phyloP scores from a whole-genome alignment of 768 basidiomycete genomes.

The Rhodosporidiobolus odoratus region DNA sequence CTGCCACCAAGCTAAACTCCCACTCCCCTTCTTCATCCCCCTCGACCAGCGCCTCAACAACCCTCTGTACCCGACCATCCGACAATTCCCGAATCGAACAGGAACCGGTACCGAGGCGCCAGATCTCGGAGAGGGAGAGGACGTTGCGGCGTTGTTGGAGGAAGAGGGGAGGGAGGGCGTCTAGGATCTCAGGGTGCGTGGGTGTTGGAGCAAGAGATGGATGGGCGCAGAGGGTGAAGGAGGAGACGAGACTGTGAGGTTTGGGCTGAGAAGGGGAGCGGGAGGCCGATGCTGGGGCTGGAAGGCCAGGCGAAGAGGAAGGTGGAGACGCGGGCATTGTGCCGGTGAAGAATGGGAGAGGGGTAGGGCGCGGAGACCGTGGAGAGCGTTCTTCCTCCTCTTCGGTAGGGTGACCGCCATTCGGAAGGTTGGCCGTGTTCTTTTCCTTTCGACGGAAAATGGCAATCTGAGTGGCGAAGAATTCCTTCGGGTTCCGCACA shows the following conservation, averaged over 20 bases:
- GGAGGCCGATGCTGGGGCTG: not conserved
- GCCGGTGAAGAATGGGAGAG: slow-evolving; percentile 36
- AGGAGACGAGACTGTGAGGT: not conserved
- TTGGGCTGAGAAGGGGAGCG: not conserved
- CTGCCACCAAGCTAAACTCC: not conserved
- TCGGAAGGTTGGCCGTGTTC: not conserved
- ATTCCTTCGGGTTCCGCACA: not conserved
- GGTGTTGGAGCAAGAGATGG: not conserved
- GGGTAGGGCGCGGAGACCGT: slow-evolving; percentile 17
- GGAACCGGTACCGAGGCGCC: not conserved
- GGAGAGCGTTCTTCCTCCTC: slow-evolving; percentile 30
- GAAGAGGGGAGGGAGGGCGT: not conserved
- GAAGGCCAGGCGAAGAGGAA: not conserved
- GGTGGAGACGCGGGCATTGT: not conserved
- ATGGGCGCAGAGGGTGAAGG: not conserved
- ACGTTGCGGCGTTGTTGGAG: not conserved
- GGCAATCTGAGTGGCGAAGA: slow-evolving; percentile 40
- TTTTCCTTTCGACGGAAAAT: slow-evolving; percentile 18
- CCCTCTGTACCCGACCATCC: not conserved
- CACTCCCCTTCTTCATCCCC: not conserved
- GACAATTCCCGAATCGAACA: not conserved
- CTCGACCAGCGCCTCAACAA: slow-evolving; percentile 6
- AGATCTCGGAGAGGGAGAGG: not conserved
- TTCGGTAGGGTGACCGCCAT: not conserved
- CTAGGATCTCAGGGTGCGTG: not conserved